phyloP scores from a whole-genome alignment of 2,329 filamentous ascomycete genomes.

The Ascochyta lentis region DNA sequence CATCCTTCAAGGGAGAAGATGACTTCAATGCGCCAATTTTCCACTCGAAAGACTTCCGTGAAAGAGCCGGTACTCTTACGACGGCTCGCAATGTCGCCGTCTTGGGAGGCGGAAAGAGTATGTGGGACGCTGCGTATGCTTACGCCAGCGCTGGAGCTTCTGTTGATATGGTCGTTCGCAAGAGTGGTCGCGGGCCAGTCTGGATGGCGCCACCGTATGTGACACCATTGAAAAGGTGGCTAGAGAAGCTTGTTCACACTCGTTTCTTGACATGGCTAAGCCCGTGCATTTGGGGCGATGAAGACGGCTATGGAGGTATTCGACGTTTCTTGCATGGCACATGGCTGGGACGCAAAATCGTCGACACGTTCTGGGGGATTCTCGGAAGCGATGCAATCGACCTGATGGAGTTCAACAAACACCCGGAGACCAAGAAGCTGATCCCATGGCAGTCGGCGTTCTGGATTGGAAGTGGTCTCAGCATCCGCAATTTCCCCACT shows the following conservation, averaged over 20 bases:
- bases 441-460: slow-evolving; percentile 52
- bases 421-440: slow-evolving; percentile 52
- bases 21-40: slow-evolving; percentile 62
- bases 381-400: slow-evolving; percentile 61
- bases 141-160: slow-evolving; percentile 63
- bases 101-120: slow-evolving; percentile 68
- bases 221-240: slow-evolving; percentile 70
- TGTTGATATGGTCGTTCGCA: slow-evolving; percentile 65
- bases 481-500: slow-evolving; percentile 66
- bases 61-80: slow-evolving; percentile 47
- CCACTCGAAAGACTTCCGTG: slow-evolving; percentile 62
- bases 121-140: slow-evolving; percentile 68
- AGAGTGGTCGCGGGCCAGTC: slow-evolving; percentile 64
- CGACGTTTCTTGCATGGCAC: slow-evolving; percentile 66
- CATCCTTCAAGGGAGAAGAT: slow-evolving; percentile 51
- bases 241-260: slow-evolving; percentile 71
- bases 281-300: slow-evolving; percentile 73
- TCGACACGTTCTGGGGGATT: slow-evolving; percentile 63
- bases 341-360: slow-evolving; percentile 61
- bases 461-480: slow-evolving; percentile 64
- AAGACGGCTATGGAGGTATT: slow-evolving; percentile 65
- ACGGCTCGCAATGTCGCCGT: slow-evolving; percentile 54
- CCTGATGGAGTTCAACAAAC: slow-evolving; percentile 54
- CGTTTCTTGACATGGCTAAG: slow-evolving; percentile 76
- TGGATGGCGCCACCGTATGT: slow-evolving; percentile 69